phyloP scores from a whole-genome alignment of 352 stramenopile genomes.

The Globisporangium takayamanum region DNA sequence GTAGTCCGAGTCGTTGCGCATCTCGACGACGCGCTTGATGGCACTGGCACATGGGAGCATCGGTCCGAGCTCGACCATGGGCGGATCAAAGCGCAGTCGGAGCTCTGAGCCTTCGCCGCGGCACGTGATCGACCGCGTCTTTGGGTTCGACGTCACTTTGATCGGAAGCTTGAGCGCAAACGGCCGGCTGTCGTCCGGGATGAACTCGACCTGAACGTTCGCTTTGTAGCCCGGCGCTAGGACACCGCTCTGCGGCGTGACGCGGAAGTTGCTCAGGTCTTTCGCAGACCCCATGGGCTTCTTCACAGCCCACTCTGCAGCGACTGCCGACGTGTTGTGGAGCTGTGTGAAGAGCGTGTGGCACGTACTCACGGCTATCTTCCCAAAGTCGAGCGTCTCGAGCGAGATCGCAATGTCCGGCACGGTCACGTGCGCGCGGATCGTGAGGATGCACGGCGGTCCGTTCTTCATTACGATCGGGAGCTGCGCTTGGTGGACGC shows the following conservation, averaged over 20 bases:
- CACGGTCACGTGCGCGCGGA: constrained; percentile 88
- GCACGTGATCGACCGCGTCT: constrained; percentile 67
- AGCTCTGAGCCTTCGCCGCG: constrained; percentile 76
- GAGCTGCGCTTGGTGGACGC: constrained; percentile 71
- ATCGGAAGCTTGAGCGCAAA: constrained; percentile 85
- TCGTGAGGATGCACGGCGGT: constrained; percentile 74
- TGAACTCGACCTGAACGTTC: constrained; percentile 90
- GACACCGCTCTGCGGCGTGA: constrained; percentile 65
- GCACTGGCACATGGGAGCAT: constrained; percentile 71
- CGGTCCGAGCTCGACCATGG: constrained; percentile 79
- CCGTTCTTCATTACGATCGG: constrained; percentile 89
- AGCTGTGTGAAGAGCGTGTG: constrained; percentile 89
- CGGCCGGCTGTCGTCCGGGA: constrained; percentile 71
- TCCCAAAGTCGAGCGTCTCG: constrained; percentile 88
- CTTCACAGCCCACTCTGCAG: constrained; percentile 89
- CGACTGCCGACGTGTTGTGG: constrained; percentile 86
- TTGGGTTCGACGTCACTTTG: constrained; percentile 79
- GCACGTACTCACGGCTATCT: constrained; percentile 81
- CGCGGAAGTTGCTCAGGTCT: constrained; percentile 77
- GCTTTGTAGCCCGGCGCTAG: constrained; percentile 67
- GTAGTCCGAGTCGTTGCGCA: constrained; percentile 88
- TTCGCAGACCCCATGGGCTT: constrained; percentile 78
- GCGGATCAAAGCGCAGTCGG: constrained; percentile 74
- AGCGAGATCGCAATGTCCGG: constrained; percentile 83
- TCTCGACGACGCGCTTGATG: constrained; percentile 48